Evolutionary conservation across 257 asterid genomes (phyloP).

Genomic region (Solanum gracilifrons): DNA sequence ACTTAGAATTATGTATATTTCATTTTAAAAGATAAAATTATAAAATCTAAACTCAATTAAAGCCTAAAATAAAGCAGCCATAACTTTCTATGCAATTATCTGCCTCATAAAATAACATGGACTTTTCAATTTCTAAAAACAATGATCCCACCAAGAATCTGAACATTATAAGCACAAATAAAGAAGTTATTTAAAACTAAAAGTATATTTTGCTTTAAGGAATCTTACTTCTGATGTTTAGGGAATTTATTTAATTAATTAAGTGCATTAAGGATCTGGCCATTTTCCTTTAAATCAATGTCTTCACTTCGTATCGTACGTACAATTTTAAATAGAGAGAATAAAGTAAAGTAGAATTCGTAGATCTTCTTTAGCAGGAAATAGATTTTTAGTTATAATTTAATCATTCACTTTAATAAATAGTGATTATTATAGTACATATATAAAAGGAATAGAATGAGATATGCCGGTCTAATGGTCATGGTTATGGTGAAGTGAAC

Average conservation of each 20-base stretch:
- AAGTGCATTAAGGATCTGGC: slow-evolving; percentile 5
- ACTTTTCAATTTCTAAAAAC: not conserved
- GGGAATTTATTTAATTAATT: not conserved
- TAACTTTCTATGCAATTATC: not conserved
- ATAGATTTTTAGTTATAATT: not conserved
- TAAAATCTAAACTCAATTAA: not conserved
- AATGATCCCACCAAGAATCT: not conserved
- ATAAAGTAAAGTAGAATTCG: slow-evolving; percentile 1
- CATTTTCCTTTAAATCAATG: slow-evolving; percentile 1
- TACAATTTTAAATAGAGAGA: slow-evolving; percentile 4
- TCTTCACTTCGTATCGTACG: not conserved
- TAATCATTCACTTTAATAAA: not conserved
- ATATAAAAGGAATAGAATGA: not conserved
- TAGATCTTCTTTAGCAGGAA: not conserved
- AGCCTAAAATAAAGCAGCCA: not conserved
- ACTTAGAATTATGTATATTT: not conserved
- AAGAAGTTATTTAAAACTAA: not conserved
- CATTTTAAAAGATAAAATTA: not conserved
- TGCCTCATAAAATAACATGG: not conserved
- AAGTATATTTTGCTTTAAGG: slow-evolving; percentile 2
- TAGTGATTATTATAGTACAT: not conserved
- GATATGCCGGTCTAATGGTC: not conserved
- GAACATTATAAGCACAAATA: not conserved
- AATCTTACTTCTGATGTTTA: not conserved
- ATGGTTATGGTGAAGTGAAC: not conserved